Percentiles rank a stretch among this genome's conserved stretches.
These are phyloP conservation scores for Craterostigma plantagineum DNA, from an alignment of 257 asterid species.

Conservation along the genomic window DNA sequence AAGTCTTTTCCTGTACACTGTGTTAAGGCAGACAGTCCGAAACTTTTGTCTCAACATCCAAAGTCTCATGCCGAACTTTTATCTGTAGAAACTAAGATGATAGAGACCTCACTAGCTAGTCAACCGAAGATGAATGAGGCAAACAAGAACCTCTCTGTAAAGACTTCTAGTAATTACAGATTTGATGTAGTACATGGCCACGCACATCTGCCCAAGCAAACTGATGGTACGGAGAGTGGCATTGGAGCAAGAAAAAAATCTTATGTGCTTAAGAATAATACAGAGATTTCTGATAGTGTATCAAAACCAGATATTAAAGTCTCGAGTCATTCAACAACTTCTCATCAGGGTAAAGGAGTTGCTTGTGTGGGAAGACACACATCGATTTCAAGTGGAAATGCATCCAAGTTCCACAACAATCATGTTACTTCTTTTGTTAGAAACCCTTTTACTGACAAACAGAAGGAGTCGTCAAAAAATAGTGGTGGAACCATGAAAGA, in stretches of 20 bases:
- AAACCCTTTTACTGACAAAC: constrained; percentile 23
- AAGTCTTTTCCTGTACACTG: constrained; percentile 16
- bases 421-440: constrained; percentile 15
- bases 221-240: constrained; percentile 30
- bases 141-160: constrained; percentile 17
- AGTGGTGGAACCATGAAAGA: constrained; percentile 25
- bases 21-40: constrained; percentile 17
- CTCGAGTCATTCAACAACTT: constrained; percentile 20
- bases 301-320: constrained; percentile 21
- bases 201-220: too few species aligned
- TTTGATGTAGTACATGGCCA: too few species aligned
- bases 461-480: constrained; percentile 33
- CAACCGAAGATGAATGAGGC: constrained; percentile 22
- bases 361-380: constrained; percentile 30
- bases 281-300: constrained; percentile 30
- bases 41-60: constrained; percentile 17
- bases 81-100: constrained; percentile 22
- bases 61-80: constrained; percentile 18
- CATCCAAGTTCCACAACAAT: constrained; percentile 30
- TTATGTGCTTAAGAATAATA: constrained; percentile 21
- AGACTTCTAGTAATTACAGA: constrained; percentile 17
- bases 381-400: constrained; percentile 18
- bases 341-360: constrained; percentile 29
- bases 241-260: constrained; percentile 26
- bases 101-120: constrained; percentile 19